Base-by-base conservation (phyloP, 208 protist species). In the Spironucleus salmonicida region DNA sequence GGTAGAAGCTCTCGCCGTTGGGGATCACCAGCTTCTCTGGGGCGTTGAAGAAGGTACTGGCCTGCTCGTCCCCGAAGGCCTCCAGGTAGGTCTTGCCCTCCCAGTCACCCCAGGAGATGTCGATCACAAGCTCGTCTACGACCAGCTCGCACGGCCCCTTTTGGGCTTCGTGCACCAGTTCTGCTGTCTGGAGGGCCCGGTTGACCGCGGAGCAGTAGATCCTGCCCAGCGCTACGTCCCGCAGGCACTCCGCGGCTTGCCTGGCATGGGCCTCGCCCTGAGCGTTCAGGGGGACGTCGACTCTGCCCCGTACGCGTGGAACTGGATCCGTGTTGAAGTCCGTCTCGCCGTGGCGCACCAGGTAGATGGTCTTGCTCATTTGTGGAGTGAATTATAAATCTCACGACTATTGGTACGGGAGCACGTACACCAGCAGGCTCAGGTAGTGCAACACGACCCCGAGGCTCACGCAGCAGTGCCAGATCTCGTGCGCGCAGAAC, bases 41-140 rank as follows among this genome's bases (percentile, higher is more conserved):
- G 41, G 59, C 41, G 39, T 59, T 75, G 45, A 75, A 75, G 15
- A 75, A 23, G 23, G 7, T 15, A 19, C 26, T 41, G 13, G 13
- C 27, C 11, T 75, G 39, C 19, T 4, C 19, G 15, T 4, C 59
- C 11, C 53, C 69, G 59, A 75, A 75, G 40, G 69, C 45, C 41
- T 61, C 69, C 15, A 13, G 4, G 53, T 62, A 62, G 13, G 69
- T 58, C 41, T 75, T 58, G 11, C 45, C 39, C 30, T 75, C 69
- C 69, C 69, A 75, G 30, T 75, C 69, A 59, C 69, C 69, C 69
- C 69, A 75, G 7, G 69, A 75, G 15, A 75, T 75, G 29, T 75
- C 69, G 59, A 23, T 39, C 26, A 75, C 19, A 1, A 75, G 69
- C 4, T 11, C 39, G 4, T 75, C 69, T 34, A 45, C 53, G 19